Percentiles rank a stretch among this genome's conserved stretches.
These are phyloP conservation scores for Sporothrix brunneoviolacea DNA, from an alignment of 2,329 filamentous ascomycete genomes.

Conservation along the genomic window DNA sequence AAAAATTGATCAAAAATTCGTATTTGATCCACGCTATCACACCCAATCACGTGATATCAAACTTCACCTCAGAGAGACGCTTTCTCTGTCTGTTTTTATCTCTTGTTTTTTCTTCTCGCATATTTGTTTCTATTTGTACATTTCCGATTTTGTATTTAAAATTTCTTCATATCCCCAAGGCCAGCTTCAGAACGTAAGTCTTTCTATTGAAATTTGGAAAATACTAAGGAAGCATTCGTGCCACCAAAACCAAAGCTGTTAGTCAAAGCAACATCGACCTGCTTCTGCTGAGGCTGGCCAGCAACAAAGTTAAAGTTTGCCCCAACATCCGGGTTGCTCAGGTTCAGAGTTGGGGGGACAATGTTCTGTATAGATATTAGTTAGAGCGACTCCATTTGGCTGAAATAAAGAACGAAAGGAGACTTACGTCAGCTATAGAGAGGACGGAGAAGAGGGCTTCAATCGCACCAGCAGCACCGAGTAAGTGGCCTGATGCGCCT, in stretches of 20 bases:
- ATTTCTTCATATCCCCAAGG: not conserved
- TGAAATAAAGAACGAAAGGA: constrained; percentile 14
- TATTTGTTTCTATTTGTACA: not conserved
- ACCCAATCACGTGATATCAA: constrained; percentile 9
- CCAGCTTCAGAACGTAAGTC: no score
- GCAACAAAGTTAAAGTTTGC: constrained; percentile 84
- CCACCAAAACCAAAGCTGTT: constrained; percentile 99
- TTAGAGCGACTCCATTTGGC: not conserved
- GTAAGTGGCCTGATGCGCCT: constrained; percentile 81
- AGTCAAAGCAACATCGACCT: constrained; percentile 69
- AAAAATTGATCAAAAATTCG: constrained; percentile 6
- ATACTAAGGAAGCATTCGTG: constrained; percentile 86
- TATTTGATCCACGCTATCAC: not conserved
- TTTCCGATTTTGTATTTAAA: not conserved
- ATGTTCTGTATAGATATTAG: constrained; percentile 48
- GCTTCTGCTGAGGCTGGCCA: constrained; percentile 59
- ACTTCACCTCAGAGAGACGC: no score
- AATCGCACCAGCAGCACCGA: constrained; percentile 85
- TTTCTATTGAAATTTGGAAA: constrained; percentile 41
- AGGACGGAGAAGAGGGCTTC: constrained; percentile 83
- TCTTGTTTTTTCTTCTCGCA: not conserved
- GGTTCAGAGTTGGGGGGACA: constrained; percentile 81
- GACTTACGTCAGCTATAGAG: constrained; percentile 66
- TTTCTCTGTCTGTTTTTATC: no score
- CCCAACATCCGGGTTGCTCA: constrained; percentile 58